phyloP scores from a whole-genome alignment of 176 grass and related monocot genomes.

The Stipa capillata region DNA sequence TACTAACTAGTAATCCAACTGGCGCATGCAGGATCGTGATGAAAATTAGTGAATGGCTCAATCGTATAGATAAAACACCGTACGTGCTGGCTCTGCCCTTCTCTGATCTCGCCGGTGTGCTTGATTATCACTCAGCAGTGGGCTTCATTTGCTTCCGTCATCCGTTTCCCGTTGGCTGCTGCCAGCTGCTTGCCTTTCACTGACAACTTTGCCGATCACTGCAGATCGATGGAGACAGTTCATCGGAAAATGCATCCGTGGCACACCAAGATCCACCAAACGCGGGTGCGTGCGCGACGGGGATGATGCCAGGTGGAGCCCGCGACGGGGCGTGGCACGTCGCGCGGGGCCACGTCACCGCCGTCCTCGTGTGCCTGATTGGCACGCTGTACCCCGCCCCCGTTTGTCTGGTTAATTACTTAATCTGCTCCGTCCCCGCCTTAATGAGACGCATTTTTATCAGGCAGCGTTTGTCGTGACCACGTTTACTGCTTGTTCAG shows the following conservation, averaged over 20 bases:
- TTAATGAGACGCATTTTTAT: too few relatives aligned
- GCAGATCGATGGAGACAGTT: neutral
- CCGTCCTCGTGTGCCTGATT: neutral
- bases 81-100: neutral
- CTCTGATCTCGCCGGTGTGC: neutral
- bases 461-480: too few relatives aligned
- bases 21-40: neutral
- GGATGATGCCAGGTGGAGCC: neutral
- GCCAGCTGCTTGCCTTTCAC: neutral
- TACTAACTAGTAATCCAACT: too few relatives aligned
- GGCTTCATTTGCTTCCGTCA: neutral
- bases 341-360: neutral
- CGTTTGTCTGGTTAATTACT: neutral
- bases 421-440: too few relatives aligned
- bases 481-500: too few relatives aligned
- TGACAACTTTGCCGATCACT: neutral
- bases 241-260: neutral
- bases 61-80: too few relatives aligned
- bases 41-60: neutral
- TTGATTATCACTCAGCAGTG: neutral
- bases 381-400: neutral
- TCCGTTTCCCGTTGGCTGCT: neutral
- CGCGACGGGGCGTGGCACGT: constrained; percentile 12
- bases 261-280: constrained; percentile 27
- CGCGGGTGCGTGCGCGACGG: neutral